Conservation (phyloP, 495 filamentous ascomycete species). For the Aspergillus coremiiformis region DNA sequence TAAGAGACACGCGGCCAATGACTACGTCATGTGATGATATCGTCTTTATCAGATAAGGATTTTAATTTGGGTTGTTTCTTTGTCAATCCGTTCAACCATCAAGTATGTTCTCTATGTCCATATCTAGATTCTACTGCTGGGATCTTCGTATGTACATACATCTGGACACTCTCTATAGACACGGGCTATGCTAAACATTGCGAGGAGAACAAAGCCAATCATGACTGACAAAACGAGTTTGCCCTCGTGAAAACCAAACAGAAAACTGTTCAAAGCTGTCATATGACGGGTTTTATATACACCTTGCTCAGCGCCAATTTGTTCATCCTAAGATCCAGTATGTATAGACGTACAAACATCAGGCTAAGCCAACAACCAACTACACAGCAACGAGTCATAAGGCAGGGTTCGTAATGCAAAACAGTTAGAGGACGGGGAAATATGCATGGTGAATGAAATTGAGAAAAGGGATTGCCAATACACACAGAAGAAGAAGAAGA, state of each 20-base stretch:
- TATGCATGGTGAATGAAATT: constrained; percentile 2
- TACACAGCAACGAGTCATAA: constrained; percentile 14
- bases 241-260: background rate
- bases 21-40: constrained; percentile 9
- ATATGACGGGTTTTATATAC: background rate
- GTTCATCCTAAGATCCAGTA: background rate
- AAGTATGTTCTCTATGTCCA: too few relatives aligned
- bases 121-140: background rate
- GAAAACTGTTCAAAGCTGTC: background rate
- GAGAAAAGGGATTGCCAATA: constrained; percentile 7
- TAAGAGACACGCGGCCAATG: constrained; percentile 5
- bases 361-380: constrained; percentile 2
- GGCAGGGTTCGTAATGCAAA: constrained; percentile 12
- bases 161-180: background rate
- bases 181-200: background rate
- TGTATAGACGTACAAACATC: constrained; percentile 11
- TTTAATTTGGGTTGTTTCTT: too few relatives aligned
- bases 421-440: constrained; percentile 1
- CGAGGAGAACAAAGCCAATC: background rate
- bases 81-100: too few relatives aligned
- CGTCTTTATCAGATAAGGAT: background rate
- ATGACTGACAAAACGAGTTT: background rate
- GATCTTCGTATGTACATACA: too few relatives aligned
- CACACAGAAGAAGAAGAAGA: constrained; percentile 11
- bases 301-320: background rate